Evolutionary conservation across 1,139 yeast species (phyloP), one percentile per base, ranked within the genome.

Genomic region (Magnusiomyces starmeri): DNA sequence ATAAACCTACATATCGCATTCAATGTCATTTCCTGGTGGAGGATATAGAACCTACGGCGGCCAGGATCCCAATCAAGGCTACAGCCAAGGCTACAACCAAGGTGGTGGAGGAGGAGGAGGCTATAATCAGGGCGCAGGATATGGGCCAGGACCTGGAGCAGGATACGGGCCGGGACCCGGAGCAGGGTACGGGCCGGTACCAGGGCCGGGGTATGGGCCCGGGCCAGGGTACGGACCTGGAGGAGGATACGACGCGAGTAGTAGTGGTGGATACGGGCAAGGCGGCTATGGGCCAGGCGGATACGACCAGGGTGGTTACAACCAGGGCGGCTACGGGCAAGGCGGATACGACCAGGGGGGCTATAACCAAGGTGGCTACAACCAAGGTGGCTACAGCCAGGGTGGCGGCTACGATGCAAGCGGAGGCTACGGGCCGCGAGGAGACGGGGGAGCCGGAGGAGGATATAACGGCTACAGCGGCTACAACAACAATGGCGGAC

Each of bases 1-100:
- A 14, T 35, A 8, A n/a, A 35, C 7, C n/a, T n/a, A n/a, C n/a
- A n/a, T n/a, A n/a, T n/a, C n/a, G n/a, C n/a, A n/a, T n/a, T n/a
- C n/a, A 37, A 62, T 62, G 65, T 56, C 64, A 9, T 62, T 59
- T 51, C 67, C 67, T 8, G 67, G 67, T 21, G 58, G 54, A 40
- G 62, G 62, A 32, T 58, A 61, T 20, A 52, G 60, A 49, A 55
- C 61, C 6, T 64, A 64, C 49, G 64, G 65, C 32, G 54, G 56
- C 20, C 49, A 50, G n/a, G n/a, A 51, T 40, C 48, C 51, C 44
- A 47, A 46, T 20, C 6, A 22, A 22, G 12, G 32, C 10, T 20
- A 29, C 46, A 32, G 27, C 20, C 37, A 32, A 32, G n/a, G n/a
- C n/a, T 32, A 32, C n/a, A 9, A 32, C 12, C 12, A 32, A 14